These are phyloP conservation scores for Aspergillus diversus DNA, from an alignment of 495 filamentous ascomycete species.

Conservation along the genomic window DNA sequence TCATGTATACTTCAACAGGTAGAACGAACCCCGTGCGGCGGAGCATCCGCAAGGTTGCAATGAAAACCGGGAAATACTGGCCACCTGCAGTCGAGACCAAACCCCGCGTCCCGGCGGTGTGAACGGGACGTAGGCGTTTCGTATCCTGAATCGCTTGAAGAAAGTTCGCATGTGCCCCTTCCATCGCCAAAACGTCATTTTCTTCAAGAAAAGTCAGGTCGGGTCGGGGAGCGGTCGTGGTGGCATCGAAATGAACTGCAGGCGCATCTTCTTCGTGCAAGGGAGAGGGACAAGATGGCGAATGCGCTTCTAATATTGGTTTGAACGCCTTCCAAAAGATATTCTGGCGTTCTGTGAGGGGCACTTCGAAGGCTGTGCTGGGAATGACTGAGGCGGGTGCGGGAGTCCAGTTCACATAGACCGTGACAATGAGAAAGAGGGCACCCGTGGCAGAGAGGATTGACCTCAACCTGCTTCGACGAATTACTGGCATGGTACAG, in stretches of 20 bases:
- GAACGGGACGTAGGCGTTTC: constrained; percentile 43
- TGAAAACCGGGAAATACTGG: constrained; percentile 48
- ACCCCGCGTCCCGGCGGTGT: constrained; percentile 51
- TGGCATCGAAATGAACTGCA: constrained; percentile 39
- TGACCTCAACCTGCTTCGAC: constrained; percentile 39
- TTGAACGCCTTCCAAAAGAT: constrained; percentile 46
- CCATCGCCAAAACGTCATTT: constrained; percentile 38
- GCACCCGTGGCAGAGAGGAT: constrained; percentile 33
- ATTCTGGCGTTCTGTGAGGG: constrained; percentile 41
- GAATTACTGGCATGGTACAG: constrained; percentile 32
- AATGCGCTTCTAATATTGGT: constrained; percentile 37
- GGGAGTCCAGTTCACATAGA: constrained; percentile 47
- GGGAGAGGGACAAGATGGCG: constrained; percentile 38
- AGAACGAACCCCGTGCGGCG: constrained; percentile 58
- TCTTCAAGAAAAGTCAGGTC: constrained; percentile 41
- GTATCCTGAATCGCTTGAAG: constrained; percentile 38
- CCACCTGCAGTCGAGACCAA: constrained; percentile 57
- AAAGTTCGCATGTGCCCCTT: constrained; percentile 48
- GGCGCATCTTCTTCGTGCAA: constrained; percentile 25
- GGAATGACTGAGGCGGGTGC: constrained; percentile 43
- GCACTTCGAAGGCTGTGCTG: constrained; percentile 43
- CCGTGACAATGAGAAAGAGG: constrained; percentile 39
- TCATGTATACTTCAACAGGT: constrained; percentile 62
- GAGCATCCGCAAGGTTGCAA: constrained; percentile 60
- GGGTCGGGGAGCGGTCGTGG: constrained; percentile 34